Conservation (phyloP, 2,329 filamentous ascomycete genomes). For the Lasiodiplodia sp. region DNA sequence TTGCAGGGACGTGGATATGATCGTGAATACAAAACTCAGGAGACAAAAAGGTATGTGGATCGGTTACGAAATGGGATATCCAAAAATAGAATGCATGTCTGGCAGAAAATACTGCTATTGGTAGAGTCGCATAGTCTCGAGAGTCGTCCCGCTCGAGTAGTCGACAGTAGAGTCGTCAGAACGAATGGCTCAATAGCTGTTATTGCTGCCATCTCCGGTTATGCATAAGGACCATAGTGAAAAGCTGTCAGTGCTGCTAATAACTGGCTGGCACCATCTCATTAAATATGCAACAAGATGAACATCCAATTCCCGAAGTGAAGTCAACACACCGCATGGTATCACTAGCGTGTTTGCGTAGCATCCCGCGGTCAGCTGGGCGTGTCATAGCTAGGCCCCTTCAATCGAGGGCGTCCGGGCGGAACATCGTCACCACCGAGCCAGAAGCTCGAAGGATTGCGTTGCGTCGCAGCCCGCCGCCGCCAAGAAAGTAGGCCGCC, state of each 20-base stretch:
- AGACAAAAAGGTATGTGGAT: conserved; percentile 25
- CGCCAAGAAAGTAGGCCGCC: conserved; percentile 13
- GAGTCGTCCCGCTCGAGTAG: background rate
- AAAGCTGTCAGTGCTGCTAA: background rate
- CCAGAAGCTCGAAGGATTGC: conserved; percentile 28
- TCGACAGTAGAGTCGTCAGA: background rate
- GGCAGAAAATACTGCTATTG: background rate
- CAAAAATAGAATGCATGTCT: conserved; percentile 23
- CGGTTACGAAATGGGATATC: conserved; percentile 19
- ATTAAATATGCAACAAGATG: background rate
- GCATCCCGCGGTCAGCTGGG: conserved; percentile 8
- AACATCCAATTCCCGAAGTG: background rate
- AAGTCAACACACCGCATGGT: background rate
- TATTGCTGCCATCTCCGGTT: background rate
- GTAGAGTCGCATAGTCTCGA: background rate
- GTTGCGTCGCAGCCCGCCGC: conserved; percentile 18
- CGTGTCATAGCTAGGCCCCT: background rate
- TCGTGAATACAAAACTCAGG: conserved; percentile 21
- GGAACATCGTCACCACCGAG: conserved; percentile 29
- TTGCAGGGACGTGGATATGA: background rate
- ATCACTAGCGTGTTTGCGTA: background rate
- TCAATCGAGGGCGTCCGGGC: conserved; percentile 4
- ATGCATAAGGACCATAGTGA: background rate
- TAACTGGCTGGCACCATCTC: background rate
- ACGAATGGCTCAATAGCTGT: background rate